Evolutionary conservation across 2,329 filamentous ascomycete genomes (phyloP).

Genomic region (Lecanoromycetidae sp.): DNA sequence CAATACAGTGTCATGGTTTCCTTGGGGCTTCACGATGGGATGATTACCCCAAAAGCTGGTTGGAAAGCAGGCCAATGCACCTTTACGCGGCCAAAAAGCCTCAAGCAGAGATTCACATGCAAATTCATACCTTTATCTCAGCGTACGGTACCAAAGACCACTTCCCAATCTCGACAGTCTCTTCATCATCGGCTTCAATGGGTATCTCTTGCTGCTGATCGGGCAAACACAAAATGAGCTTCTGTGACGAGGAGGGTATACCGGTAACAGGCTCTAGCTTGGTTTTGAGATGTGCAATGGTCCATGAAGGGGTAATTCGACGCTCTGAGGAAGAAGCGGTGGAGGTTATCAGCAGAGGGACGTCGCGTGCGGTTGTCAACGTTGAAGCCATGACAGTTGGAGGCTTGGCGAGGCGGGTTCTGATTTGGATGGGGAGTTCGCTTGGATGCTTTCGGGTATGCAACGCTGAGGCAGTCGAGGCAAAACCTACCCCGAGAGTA

Average conservation of each 20-base stretch:
- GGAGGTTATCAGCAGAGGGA: constrained; percentile 63
- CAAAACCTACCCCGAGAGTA: no score
- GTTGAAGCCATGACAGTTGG: background rate
- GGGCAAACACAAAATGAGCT: constrained; percentile 56
- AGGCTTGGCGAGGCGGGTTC: background rate
- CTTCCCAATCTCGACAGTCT: constrained; percentile 48
- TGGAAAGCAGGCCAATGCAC: no score
- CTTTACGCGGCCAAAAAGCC: no score
- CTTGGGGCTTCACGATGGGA: no score
- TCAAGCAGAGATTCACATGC: no score
- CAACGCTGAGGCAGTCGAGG: no score
- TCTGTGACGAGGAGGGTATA: constrained; percentile 69
- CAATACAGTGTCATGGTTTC: no score
- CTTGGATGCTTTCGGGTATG: no score
- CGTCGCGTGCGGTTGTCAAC: constrained; percentile 47
- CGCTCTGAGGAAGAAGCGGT: constrained; percentile 74
- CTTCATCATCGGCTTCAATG: constrained; percentile 61
- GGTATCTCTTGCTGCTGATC: constrained; percentile 49
- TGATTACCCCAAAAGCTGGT: no score
- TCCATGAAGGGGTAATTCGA: constrained; percentile 86
- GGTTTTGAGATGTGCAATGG: constrained; percentile 66
- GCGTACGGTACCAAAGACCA: constrained; percentile 63
- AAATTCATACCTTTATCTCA: constrained; percentile 61
- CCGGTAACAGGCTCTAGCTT: constrained; percentile 91
- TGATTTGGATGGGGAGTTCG: background rate